phyloP scores from a whole-genome alignment of 352 stramenopile species.

The Phytophthora quininea region DNA sequence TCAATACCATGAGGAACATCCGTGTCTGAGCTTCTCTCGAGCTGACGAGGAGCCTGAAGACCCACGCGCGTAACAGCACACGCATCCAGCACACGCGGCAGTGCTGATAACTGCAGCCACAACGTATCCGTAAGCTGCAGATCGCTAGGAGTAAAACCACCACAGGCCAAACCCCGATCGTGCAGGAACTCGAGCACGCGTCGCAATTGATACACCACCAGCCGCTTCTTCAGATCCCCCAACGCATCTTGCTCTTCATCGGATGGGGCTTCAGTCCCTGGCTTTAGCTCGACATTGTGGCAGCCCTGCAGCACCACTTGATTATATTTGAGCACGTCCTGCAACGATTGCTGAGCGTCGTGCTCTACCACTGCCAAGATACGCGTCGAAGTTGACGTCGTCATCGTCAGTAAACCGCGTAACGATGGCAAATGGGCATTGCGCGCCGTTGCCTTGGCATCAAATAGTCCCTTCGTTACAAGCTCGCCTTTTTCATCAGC shows the following conservation, averaged over 20 bases:
- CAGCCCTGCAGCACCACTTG: slow-evolving; percentile 51
- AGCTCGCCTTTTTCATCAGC: slow-evolving; percentile 4
- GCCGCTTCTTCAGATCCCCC: slow-evolving; percentile 64
- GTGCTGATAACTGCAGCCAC: slow-evolving; percentile 51
- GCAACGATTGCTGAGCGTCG: slow-evolving; percentile 55
- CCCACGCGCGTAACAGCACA: background rate
- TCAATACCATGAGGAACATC: slow-evolving; percentile 22
- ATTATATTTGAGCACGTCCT: slow-evolving; percentile 80
- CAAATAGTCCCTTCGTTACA: slow-evolving; percentile 29
- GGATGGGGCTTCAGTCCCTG: slow-evolving; percentile 11
- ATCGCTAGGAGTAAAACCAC: slow-evolving; percentile 46
- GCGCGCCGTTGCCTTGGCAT: slow-evolving; percentile 30
- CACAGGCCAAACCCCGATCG: slow-evolving; percentile 40
- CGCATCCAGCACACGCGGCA: slow-evolving; percentile 33
- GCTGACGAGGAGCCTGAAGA: background rate
- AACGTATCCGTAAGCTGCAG: slow-evolving; percentile 57
- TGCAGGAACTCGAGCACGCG: slow-evolving; percentile 56
- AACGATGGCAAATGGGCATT: slow-evolving; percentile 43
- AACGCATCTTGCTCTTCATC: slow-evolving; percentile 36
- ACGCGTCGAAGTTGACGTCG: slow-evolving; percentile 20
- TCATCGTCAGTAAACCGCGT: slow-evolving; percentile 39
- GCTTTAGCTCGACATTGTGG: slow-evolving; percentile 23
- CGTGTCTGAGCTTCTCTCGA: background rate
- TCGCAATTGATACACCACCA: slow-evolving; percentile 73
- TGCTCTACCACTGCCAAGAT: slow-evolving; percentile 73